phyloP scores from a whole-genome alignment of 495 filamentous ascomycete species.

The Talaromyces nanjingensis region DNA sequence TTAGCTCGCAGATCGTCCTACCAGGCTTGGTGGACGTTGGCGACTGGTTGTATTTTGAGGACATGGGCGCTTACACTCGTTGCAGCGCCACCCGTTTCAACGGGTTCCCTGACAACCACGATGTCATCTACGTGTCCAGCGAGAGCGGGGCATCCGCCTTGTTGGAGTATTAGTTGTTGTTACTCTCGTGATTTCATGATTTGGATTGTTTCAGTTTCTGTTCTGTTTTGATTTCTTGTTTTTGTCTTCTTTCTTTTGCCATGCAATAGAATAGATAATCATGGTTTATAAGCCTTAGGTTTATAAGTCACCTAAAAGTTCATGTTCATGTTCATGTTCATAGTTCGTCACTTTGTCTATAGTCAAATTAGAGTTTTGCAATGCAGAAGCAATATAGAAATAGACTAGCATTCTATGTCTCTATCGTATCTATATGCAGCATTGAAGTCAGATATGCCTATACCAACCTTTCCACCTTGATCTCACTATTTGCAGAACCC shows the following conservation, averaged over 20 bases:
- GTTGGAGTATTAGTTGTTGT: constrained; percentile 42
- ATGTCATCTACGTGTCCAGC: constrained; percentile 89
- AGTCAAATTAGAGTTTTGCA: background rate
- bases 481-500: constrained; percentile 21
- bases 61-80: constrained; percentile 98
- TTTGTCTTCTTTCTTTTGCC: background rate
- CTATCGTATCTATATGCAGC: background rate
- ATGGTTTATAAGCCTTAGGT: background rate
- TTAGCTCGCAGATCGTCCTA: constrained; percentile 69
- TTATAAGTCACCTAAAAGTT: background rate
- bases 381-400: background rate
- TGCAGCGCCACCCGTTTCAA: constrained; percentile 98
- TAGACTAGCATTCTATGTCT: background rate
- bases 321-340: background rate
- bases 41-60: constrained; percentile 97
- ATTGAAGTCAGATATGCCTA: constrained; percentile 12
- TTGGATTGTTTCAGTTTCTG: background rate
- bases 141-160: constrained; percentile 80
- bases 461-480: constrained; percentile 31
- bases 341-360: background rate
- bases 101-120: constrained; percentile 88
- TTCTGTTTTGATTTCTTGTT: background rate
- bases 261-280: background rate
- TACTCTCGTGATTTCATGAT: background rate
- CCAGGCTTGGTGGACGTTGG: constrained; percentile 72